phyloP scores from a whole-genome alignment of 345 rosid genomes.

The Euclidium syriacum region DNA sequence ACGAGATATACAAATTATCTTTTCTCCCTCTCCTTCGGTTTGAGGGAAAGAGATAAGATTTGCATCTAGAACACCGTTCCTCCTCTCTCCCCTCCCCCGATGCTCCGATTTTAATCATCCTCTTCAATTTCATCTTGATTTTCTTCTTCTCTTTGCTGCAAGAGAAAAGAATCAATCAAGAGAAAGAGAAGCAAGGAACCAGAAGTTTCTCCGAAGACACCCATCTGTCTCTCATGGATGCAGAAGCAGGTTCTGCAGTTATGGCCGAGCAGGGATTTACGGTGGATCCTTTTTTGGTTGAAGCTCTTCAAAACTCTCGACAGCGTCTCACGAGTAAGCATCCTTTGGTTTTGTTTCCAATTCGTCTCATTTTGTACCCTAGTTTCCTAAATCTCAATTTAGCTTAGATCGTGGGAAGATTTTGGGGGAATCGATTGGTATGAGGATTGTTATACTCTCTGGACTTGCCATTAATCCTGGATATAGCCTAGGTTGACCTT shows the following conservation, averaged over 20 bases:
- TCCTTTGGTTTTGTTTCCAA: background rate
- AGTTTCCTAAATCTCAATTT: background rate
- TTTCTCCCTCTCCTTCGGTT: background rate
- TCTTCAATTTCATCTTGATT: slow-evolving; percentile 20
- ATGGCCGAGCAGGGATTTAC: slow-evolving; percentile 37
- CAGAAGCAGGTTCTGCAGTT: background rate
- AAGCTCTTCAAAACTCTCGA: slow-evolving; percentile 81
- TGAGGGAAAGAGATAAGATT: slow-evolving; percentile 8
- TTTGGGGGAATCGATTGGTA: background rate
- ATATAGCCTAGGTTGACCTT: background rate
- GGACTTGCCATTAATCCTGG: too few relatives aligned
- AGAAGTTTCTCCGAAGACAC: background rate
- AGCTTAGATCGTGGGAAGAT: background rate
- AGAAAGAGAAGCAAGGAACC: slow-evolving; percentile 4
- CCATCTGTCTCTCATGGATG: slow-evolving; percentile 10
- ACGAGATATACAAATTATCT: background rate
- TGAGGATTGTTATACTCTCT: background rate
- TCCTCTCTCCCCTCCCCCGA: slow-evolving; percentile 8
- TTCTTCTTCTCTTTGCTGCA: slow-evolving; percentile 15
- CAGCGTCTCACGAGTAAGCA: slow-evolving; percentile 75
- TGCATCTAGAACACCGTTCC: slow-evolving; percentile 2
- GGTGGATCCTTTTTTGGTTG: slow-evolving; percentile 84
- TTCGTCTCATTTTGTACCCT: background rate
- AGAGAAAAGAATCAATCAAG: slow-evolving; percentile 9
- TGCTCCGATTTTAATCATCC: slow-evolving; percentile 14